These are phyloP conservation scores for Termitomyces sp. DNA, from an alignment of 768 basidiomycete species.

Conservation along the genomic window DNA sequence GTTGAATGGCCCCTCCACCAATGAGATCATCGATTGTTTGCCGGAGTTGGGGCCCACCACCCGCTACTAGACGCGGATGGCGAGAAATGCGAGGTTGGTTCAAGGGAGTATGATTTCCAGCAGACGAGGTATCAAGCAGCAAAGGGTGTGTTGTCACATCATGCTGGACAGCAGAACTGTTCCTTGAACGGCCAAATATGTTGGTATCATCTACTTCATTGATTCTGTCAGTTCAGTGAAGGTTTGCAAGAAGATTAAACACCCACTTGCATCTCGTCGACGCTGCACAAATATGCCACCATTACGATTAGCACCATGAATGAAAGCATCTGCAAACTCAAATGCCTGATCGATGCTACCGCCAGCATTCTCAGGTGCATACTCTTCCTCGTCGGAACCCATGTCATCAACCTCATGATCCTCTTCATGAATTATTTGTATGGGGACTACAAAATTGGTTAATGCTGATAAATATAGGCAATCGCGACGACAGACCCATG, in stretches of 20 bases:
- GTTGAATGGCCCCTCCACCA: slow-evolving; percentile 73
- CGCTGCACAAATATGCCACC: slow-evolving; percentile 45
- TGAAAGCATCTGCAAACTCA: slow-evolving; percentile 47
- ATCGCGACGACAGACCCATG: slow-evolving; percentile 21
- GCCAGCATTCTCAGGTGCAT: slow-evolving; percentile 27
- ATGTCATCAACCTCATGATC: slow-evolving; percentile 58
- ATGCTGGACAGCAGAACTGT: slow-evolving; percentile 42
- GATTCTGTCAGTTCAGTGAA: slow-evolving; percentile 4
- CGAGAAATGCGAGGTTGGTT: slow-evolving; percentile 44
- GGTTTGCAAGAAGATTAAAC: slow-evolving; percentile 4
- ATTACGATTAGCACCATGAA: slow-evolving; percentile 36
- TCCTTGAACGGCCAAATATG: slow-evolving; percentile 57
- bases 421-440: slow-evolving; percentile 57
- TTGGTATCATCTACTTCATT: slow-evolving; percentile 45
- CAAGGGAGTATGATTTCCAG: slow-evolving; percentile 36
- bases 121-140: slow-evolving; percentile 55
- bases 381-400: slow-evolving; percentile 58
- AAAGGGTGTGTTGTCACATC: slow-evolving; percentile 81
- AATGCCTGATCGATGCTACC: slow-evolving; percentile 45
- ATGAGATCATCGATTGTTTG: slow-evolving; percentile 79
- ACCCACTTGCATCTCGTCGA: slow-evolving; percentile 48
- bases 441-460: slow-evolving; percentile 26
- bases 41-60: slow-evolving; percentile 51
- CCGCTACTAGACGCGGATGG: slow-evolving; percentile 48
- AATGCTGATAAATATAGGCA: neutral